Evolutionary conservation across 345 rosid genomes (phyloP), one percentile per base, ranked within the genome.

Genomic region (Camelina sativa): DNA sequence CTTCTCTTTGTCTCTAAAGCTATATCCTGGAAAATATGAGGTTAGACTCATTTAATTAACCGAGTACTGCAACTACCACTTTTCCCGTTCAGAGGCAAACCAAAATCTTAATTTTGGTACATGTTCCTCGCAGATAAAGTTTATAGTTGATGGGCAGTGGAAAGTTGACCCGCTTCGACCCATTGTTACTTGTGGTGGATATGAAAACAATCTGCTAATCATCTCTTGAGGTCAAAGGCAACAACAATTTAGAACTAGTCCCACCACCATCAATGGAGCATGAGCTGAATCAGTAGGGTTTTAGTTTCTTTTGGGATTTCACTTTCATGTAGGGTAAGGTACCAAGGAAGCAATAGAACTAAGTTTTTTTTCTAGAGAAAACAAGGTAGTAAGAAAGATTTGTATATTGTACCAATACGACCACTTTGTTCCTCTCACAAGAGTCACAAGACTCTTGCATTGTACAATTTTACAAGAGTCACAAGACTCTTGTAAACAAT

Each of bases 121-220:
- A 68, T 63, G 41, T 76, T 41, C 48, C 40, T 38, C 66, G 30
- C 92, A 95, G 99, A 84, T 95, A 68, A 95, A 95, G 77, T 95
- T 95, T 73, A 78, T 95, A 22, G 97, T 95, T 11, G 96, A 95
- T 80, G 99, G 98, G n/a, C 76, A 83, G 76, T 95, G 99, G 99
- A 92, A 57, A 80, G 81, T 89, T 35, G 98, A 95, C 80, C 98
- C 96, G 57, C 80, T 95, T 54, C 96, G 97, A 65, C 99, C 97
- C 5, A 73, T 86, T n/a, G 86, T 92, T 67, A 46, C 75, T 41
- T 76, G 80, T 62, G 74, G 77, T 5, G 97, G 97, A 61, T 73
- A 77, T 50, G 94, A 90, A 65, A 95, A 95, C 75, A 95, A 92
- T 84, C 81, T 90, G 70, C 88, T 95, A 54, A 80, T 90, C 23